Evolutionary conservation across 1,139 yeast species (phyloP).

Genomic region (Lodderomyces beijingensis): DNA sequence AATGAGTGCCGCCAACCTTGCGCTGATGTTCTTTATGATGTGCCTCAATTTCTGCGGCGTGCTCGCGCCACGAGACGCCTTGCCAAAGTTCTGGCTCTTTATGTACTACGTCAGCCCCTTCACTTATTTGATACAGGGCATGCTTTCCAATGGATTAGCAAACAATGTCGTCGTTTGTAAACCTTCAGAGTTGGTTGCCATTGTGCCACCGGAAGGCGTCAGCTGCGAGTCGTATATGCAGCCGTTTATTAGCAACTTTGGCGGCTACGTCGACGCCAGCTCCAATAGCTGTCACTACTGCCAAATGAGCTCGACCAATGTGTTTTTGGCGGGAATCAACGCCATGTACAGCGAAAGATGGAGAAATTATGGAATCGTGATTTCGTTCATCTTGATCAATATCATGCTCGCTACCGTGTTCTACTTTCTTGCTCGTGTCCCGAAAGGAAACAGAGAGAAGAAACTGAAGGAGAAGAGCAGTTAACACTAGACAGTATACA

Average conservation of each 20-base stretch:
- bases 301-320: slow-evolving; percentile 45
- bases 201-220: slow-evolving; percentile 40
- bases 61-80: slow-evolving; percentile 18
- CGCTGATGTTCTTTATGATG: slow-evolving; percentile 25
- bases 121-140: slow-evolving; percentile 50
- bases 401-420: slow-evolving; percentile 47
- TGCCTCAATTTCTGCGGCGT: slow-evolving; percentile 35
- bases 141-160: slow-evolving; percentile 25
- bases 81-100: slow-evolving; percentile 49
- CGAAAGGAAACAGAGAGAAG: slow-evolving; percentile 35
- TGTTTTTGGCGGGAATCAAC: slow-evolving; percentile 41
- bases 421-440: slow-evolving; percentile 77
- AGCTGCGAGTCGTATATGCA: slow-evolving; percentile 54
- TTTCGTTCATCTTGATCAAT: slow-evolving; percentile 47
- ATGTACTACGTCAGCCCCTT: slow-evolving; percentile 62
- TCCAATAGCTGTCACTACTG: slow-evolving; percentile 27
- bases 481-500: too few species aligned
- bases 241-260: slow-evolving; percentile 38
- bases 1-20: slow-evolving; percentile 37
- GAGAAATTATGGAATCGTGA: slow-evolving; percentile 67
- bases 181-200: slow-evolving; percentile 21
- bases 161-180: slow-evolving; percentile 24
- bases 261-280: slow-evolving; percentile 36
- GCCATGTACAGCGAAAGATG: slow-evolving; percentile 48
- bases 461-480: slow-evolving; percentile 9